These are phyloP conservation scores for Croton laevigatus DNA, from an alignment of 441 rosid species.

Conservation along the genomic window DNA sequence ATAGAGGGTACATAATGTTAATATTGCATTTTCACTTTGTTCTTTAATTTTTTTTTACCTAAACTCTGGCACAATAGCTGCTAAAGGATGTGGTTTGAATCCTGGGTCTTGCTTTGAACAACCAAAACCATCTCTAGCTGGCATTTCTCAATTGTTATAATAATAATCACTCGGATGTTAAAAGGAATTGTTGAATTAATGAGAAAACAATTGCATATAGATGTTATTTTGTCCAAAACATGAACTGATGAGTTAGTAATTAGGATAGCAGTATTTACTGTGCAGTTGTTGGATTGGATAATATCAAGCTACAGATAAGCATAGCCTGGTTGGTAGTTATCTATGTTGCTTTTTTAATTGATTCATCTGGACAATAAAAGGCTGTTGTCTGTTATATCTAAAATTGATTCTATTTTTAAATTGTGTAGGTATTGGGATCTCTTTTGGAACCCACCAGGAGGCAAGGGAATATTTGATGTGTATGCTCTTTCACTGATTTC, in stretches of 20 bases:
- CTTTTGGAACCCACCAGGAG: slow-evolving; percentile 62
- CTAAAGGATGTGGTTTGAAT: neutral
- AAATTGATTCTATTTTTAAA: slow-evolving; percentile 19
- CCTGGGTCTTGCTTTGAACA: neutral
- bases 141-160: neutral
- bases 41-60: neutral
- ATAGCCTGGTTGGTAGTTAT: neutral
- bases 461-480: slow-evolving; percentile 61
- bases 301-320: neutral
- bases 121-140: neutral
- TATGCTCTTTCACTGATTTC: slow-evolving; percentile 28
- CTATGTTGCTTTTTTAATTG: neutral
- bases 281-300: neutral
- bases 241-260: neutral
- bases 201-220: neutral
- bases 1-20: slow-evolving; percentile 45
- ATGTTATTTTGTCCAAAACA: neutral
- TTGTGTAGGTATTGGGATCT: slow-evolving; percentile 86
- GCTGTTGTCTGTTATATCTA: slow-evolving; percentile 3
- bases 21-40: slow-evolving; percentile 2
- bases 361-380: slow-evolving; percentile 3
- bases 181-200: neutral
- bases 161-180: neutral
- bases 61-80: neutral
- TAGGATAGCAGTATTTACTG: neutral